Percentiles rank a stretch among this genome's conserved stretches.
These are phyloP conservation scores for Trametes maxima DNA, from an alignment of 768 basidiomycete genomes.

Conservation along the genomic window DNA sequence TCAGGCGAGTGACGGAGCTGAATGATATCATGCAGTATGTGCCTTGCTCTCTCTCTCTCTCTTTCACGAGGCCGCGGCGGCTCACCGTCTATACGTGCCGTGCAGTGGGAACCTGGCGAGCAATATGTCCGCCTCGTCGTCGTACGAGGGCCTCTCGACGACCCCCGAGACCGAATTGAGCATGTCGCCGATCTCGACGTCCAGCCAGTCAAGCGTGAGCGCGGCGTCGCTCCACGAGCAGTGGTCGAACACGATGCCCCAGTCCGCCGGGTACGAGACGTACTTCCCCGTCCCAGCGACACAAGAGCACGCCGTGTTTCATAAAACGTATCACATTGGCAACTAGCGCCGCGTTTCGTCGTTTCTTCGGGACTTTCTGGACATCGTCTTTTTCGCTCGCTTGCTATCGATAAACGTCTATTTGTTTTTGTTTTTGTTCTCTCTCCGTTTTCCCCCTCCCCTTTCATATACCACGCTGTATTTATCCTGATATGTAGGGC, in stretches of 20 bases:
- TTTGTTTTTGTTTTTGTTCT: too few species aligned
- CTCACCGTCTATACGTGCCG: not conserved
- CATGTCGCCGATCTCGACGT: slow-evolving; percentile 48
- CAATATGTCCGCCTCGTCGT: slow-evolving; percentile 3
- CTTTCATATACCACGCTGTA: slow-evolving; percentile 20
- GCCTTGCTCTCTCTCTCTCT: slow-evolving; percentile 21
- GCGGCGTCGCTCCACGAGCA: slow-evolving; percentile 49
- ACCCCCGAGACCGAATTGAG: slow-evolving; percentile 57
- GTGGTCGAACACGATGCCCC: slow-evolving; percentile 55
- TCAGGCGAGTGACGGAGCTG: slow-evolving; percentile 62
- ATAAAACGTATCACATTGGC: slow-evolving; percentile 33
- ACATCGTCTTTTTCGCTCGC: not conserved
- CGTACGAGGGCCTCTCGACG: slow-evolving; percentile 28
- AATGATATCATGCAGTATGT: slow-evolving; percentile 69
- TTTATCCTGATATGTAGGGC: slow-evolving; percentile 15
- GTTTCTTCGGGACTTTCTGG: slow-evolving; percentile 20
- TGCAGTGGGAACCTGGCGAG: slow-evolving; percentile 24
- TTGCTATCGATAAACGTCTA: slow-evolving; percentile 12
- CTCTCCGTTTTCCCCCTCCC: too few species aligned
- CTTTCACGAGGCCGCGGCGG: not conserved
- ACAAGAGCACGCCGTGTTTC: slow-evolving; percentile 33
- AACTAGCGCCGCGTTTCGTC: slow-evolving; percentile 12
- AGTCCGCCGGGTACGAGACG: slow-evolving; percentile 59
- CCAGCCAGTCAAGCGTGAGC: slow-evolving; percentile 47
- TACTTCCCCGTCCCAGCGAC: slow-evolving; percentile 62